A percentile compares a stretch with the other conserved stretches of the same genome.
These are phyloP conservation scores for Kregervanrija fluxuum DNA, from an alignment of 805 yeast species.

Conservation along the genomic window DNA sequence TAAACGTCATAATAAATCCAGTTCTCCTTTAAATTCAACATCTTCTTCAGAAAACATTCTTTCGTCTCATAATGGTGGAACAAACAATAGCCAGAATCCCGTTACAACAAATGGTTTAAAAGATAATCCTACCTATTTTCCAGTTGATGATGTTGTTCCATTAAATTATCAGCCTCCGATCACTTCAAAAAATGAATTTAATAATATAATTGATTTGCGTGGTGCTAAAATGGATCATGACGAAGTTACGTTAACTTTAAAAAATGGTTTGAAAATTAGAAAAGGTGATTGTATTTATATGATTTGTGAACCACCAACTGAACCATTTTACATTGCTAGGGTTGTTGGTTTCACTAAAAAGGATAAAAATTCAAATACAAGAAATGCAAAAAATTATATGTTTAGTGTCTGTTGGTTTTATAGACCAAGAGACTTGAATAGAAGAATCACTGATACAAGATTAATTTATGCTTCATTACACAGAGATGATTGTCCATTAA, in stretches of 20 bases:
- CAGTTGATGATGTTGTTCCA: conserved; percentile 32
- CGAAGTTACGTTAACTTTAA: conserved; percentile 30
- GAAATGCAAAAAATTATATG: conserved; percentile 44
- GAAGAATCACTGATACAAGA: conserved; percentile 62
- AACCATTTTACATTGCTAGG: conserved; percentile 85
- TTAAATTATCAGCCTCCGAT: conserved; percentile 46
- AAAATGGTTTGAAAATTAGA: conserved; percentile 28
- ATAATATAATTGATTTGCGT: conserved; percentile 33
- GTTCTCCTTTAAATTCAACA: neutral
- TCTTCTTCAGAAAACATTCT: neutral
- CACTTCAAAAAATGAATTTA: conserved; percentile 32
- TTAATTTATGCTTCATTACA: conserved; percentile 79
- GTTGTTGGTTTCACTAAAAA: conserved; percentile 62
- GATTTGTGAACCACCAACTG: conserved; percentile 90
- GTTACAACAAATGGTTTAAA: neutral
- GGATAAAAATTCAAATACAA: conserved; percentile 26
- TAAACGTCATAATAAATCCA: conserved; percentile 1
- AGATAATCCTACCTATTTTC: conserved; percentile 8
- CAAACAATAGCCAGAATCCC: neutral
- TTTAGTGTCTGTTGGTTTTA: conserved; percentile 87
- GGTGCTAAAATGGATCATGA: conserved; percentile 36
- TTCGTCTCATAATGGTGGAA: neutral
- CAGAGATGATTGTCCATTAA: conserved; percentile 72
- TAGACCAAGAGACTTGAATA: conserved; percentile 77
- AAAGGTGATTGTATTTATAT: conserved; percentile 70